Base-by-base conservation (phyloP, 139 green algal genomes). In the Chlamydomonas eustigma region DNA sequence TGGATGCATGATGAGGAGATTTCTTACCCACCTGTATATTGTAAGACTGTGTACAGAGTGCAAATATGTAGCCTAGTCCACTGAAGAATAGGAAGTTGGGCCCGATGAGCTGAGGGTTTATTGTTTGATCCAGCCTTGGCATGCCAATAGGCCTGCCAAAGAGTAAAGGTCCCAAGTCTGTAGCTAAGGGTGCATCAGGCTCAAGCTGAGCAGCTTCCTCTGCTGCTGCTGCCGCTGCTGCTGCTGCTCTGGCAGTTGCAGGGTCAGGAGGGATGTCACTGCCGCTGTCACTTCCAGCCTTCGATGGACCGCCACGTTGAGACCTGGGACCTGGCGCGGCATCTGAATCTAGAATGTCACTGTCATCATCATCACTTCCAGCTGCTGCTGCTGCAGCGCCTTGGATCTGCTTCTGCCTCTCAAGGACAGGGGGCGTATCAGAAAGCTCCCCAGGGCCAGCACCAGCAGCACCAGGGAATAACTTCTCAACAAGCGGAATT, bases 11-110 rank as follows among this genome's bases (percentile, higher is more conserved):
- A n/a, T n/a, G n/a, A n/a, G n/a, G n/a, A n/a, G n/a, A n/a, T n/a
- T n/a, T n/a, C n/a, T n/a, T n/a, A n/a, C n/a, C 18, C 44, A 58
- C 44, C 44, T 58, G 44, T 28, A 58, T 12, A 18, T 18, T 58
- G 12, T 12, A 12, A 12, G 44, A 58, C 58, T 70, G 58, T 28
- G 34, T 70, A 28, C 25, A 32, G 25, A 70, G 6, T 28, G 58
- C 58, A 70, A 70, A 22, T 24, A 70, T 22, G 18, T 70, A 70
- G 58, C 58, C 58, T 24, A 70, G 32, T 24, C 8, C 58, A 6
- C 25, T 37, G 25, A 70, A 32, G 28, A 70, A 70, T 35, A 70
- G 6, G 58, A 37, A 70, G 58, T 70, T 70, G 58, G 8, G 25
- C 18, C 28, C 58, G 25, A 22, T 32, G 18, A 34, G 34, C 44